Base-by-base conservation (phyloP, 345 rosid genomes). In the Populus simonii region DNA sequence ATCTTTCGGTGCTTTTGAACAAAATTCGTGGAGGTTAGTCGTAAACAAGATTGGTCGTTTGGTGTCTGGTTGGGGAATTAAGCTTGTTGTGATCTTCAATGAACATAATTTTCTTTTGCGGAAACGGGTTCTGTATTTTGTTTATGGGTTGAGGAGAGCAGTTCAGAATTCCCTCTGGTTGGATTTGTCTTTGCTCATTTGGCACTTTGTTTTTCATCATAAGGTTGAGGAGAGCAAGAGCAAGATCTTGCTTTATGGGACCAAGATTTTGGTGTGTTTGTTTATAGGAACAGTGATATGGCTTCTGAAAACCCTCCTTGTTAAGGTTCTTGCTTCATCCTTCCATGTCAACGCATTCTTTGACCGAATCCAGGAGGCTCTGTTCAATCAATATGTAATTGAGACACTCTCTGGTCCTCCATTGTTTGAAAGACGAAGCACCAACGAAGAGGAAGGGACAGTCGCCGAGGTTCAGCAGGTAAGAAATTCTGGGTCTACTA, bases 121-220 rank as follows among this genome's bases (percentile, higher is more conserved):
- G 31, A 85, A 89, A 83, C 63, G 87, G 61, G 89, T 87, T 74
- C 27, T 89, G 27, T 89, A 87, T 71, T 89, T 89, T n/a, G 89
- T 89, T 5, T 89, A 87, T 29, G 89, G 89, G 38, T 77, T 89
- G 76, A 85, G 80, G 71, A 87, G 62, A 39, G 53, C 89, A 18
- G 89, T 81, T 29, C 88, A 83, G 79, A 85, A 85, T 76, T 81
- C 73, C 57, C 77, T 87, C 29, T 87, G 86, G 88, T 53, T 85
- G 73, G 88, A 87, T n/a, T 68, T 85, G 13, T 76, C 80, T 51
- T 33, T 87, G 78, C 80, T 88, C 61, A 84, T 78, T 15, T 88
- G 91, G 88, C 65, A 27, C 45, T 78, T 29, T 43, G 63, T 83
- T 13, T 82, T 86, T 61, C n/a, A 80, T 47, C 74, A 43, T 12